Evolutionary conservation across 1,284 basidiomycete genomes (phyloP), one percentile per base, ranked within the genome.

Genomic region (Chondrostereum purpureum): DNA sequence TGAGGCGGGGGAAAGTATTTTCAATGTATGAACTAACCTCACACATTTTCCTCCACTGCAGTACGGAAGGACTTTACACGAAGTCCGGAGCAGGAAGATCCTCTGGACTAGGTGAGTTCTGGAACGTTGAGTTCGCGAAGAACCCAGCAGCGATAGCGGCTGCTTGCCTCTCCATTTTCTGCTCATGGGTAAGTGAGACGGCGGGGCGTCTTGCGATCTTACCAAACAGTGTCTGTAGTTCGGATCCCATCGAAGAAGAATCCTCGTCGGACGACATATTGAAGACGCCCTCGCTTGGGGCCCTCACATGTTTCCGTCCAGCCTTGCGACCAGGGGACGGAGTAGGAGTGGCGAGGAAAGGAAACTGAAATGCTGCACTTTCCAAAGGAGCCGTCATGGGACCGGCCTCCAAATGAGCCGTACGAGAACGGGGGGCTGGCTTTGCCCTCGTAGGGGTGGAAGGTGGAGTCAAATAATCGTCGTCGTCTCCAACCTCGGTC

Each of bases 41-140:
- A 49, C 48, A 47, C 21, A 38, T 44, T 45, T 23, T 42, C 16
- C 38, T 21, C 42, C 41, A 33, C 22, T 39, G 21, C 13, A 45
- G 27, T 31, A 11, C 37, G 61, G 56, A 58, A 61, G 75, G 61
- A 75, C 46, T 66, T n/a, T n/a, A n/a, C n/a, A n/a, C 58, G 57
- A 83, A 80, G 49, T 72, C 66, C 44, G 82, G 83, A 51, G 77
- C 74, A 38, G 83, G 83, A 39, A 87, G 65, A 57, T 85, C 83
- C 47, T 87, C 84, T 43, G 83, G 83, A 55, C 79, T 84, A 10
- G 83, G 83, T 49, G 83, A 85, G 67, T 85, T 87, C 71, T 87
- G 84, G 75, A 86, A 87, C 55, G 73, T 69, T 31, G 83, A 86
- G 55, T 81, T 85, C 52, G 84, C 84, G 58, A 82, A 87, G 58